Percentiles rank a stretch among this genome's conserved stretches.
These are phyloP conservation scores for Trametes cubensis DNA, from an alignment of 768 basidiomycete species.

Conservation along the genomic window DNA sequence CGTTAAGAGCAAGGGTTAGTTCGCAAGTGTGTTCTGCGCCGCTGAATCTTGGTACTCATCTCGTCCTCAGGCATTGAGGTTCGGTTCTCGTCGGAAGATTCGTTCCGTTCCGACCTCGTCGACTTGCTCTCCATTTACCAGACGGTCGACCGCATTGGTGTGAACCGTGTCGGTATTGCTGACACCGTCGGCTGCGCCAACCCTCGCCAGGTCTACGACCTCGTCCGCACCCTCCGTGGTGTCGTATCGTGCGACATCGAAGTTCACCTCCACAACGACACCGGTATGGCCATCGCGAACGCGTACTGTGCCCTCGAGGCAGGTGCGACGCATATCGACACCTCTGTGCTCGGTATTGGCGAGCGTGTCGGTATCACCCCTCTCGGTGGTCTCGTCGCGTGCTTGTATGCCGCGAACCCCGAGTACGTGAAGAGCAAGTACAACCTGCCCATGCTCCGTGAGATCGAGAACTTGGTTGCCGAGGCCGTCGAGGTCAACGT, in stretches of 20 bases:
- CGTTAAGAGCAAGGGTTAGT: constrained; percentile 92
- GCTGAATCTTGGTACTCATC: neutral
- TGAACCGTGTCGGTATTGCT: constrained; percentile 97
- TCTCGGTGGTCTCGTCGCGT: constrained; percentile 94
- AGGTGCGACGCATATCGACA: constrained; percentile 98
- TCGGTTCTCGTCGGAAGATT: constrained; percentile 99
- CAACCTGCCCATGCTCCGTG: constrained; percentile 95
- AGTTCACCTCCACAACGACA: constrained; percentile 97
- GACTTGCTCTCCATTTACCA: constrained; percentile 98
- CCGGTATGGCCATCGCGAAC: constrained; percentile 98
- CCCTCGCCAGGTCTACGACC: constrained; percentile 97
- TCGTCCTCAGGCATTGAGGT: constrained; percentile 70
- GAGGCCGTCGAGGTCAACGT: constrained; percentile 98
- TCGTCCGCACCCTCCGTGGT: constrained; percentile 93
- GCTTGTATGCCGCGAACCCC: constrained; percentile 94
- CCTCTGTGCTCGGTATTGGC: constrained; percentile 96
- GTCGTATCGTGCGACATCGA: constrained; percentile 99
- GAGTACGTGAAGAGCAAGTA: constrained; percentile 99
- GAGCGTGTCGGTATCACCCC: constrained; percentile 99
- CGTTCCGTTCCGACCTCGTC: constrained; percentile 99
- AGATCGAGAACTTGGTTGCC: constrained; percentile 98
- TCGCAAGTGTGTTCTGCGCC: neutral
- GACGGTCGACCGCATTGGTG: constrained; percentile 98
- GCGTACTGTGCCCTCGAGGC: constrained; percentile 98
- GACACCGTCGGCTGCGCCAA: constrained; percentile 99